phyloP scores from a whole-genome alignment of 176 grass and related monocot species.

The Phragmites australis region DNA sequence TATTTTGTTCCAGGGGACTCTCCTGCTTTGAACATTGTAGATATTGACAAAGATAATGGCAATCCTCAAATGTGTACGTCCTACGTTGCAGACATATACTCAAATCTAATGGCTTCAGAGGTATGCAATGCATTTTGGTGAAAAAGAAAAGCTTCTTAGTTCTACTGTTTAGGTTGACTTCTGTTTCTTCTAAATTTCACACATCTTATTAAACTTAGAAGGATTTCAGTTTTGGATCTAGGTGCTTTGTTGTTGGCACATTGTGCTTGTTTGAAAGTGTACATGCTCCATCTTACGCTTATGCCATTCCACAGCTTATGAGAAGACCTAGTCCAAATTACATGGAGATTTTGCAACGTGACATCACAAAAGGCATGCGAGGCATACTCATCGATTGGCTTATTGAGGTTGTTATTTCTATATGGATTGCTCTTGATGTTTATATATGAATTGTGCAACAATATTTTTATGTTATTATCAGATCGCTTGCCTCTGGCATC shows the following conservation, averaged over 20 bases:
- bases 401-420: conserved; percentile 47
- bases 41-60: conserved; percentile 47
- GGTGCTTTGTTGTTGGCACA: background rate
- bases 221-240: background rate
- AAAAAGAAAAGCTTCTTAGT: background rate
- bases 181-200: background rate
- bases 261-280: background rate
- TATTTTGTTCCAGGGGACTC: conserved; percentile 30
- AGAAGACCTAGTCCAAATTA: conserved; percentile 34
- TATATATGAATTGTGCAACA: background rate
- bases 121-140: conserved; percentile 22
- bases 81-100: conserved; percentile 52
- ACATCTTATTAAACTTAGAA: background rate
- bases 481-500: background rate
- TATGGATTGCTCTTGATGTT: background rate
- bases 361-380: conserved; percentile 48
- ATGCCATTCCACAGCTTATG: conserved; percentile 43
- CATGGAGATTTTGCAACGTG: conserved; percentile 25
- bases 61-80: conserved; percentile 62
- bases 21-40: background rate
- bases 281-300: background rate
- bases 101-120: conserved; percentile 50
- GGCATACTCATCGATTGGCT: conserved; percentile 67
- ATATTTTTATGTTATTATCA: background rate
- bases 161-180: conserved; percentile 4